Conservation (phyloP, 2,329 filamentous ascomycete genomes). For the Cladophialophora bantiana region DNA sequence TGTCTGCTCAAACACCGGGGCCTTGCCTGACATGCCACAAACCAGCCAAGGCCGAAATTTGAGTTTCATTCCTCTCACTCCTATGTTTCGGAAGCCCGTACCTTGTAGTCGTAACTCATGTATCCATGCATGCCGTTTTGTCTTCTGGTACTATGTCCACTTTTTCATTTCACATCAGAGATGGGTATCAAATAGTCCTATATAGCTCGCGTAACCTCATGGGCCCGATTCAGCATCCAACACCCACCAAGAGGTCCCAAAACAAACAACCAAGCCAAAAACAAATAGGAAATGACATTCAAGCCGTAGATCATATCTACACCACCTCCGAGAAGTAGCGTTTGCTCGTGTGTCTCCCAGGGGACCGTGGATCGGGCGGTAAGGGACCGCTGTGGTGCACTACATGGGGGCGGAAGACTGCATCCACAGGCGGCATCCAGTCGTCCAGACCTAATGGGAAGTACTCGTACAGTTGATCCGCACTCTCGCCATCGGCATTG, state of each 20-base stretch:
- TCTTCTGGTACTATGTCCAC: conserved; percentile 4
- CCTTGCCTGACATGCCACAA: conserved; percentile 5
- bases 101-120: conserved; percentile 3
- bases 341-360: conserved; percentile 38
- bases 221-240: neutral
- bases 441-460: conserved; percentile 91
- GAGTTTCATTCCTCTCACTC: neutral
- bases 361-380: conserved; percentile 36
- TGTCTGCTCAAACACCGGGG: neutral
- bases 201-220: conserved; percentile 22
- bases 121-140: conserved; percentile 10
- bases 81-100: conserved; percentile 1
- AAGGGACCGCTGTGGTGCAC: conserved; percentile 72
- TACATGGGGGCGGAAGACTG: conserved; percentile 88
- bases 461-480: conserved; percentile 90
- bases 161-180: conserved; percentile 20
- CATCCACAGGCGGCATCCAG: conserved; percentile 88
- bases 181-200: conserved; percentile 28
- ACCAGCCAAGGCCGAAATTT: neutral
- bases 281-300: neutral
- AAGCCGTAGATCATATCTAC: conserved; percentile 13
- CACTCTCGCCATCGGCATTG: conserved; percentile 44
- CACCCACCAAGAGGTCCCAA: neutral
- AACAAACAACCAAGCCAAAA: neutral
- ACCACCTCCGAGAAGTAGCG: conserved; percentile 41